Conservation (phyloP, 768 basidiomycete genomes). For the Boletus barrowsii region DNA sequence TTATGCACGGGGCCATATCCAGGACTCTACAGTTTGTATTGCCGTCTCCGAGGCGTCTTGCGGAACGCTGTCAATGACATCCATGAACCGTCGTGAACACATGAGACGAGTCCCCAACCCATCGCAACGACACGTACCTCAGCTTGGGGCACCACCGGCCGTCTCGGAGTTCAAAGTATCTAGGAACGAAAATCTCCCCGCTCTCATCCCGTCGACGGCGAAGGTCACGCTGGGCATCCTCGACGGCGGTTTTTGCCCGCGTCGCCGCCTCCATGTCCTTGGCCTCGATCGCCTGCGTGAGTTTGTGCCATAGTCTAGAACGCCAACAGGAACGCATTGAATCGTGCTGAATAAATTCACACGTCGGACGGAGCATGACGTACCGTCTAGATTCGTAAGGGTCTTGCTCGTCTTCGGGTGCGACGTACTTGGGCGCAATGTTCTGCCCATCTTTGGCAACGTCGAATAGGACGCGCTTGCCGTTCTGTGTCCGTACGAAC, state of each 20-base stretch:
- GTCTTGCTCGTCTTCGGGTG: slow-evolving; percentile 84
- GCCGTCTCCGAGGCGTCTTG: slow-evolving; percentile 61
- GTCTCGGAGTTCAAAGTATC: slow-evolving; percentile 76
- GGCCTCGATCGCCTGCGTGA: slow-evolving; percentile 80
- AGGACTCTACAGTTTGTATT: slow-evolving; percentile 61
- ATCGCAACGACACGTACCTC: slow-evolving; percentile 42
- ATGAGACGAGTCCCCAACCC: too few relatives aligned
- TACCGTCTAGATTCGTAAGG: slow-evolving; percentile 85
- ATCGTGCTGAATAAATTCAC: not conserved
- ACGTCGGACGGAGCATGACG: slow-evolving; percentile 16
- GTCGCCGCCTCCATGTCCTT: slow-evolving; percentile 97
- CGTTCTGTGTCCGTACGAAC: slow-evolving; percentile 40
- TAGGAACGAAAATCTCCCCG: slow-evolving; percentile 64
- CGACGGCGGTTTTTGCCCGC: slow-evolving; percentile 82
- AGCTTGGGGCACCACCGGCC: slow-evolving; percentile 85
- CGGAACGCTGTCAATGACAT: slow-evolving; percentile 52
- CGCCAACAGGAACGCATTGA: too few relatives aligned
- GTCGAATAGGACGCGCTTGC: slow-evolving; percentile 79
- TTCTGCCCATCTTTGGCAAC: slow-evolving; percentile 70
- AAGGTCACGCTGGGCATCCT: slow-evolving; percentile 86
- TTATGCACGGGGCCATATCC: slow-evolving; percentile 60
- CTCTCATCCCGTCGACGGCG: slow-evolving; percentile 71
- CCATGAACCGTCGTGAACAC: not conserved
- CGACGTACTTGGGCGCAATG: slow-evolving; percentile 79
- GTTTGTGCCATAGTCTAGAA: slow-evolving; percentile 61